Percentiles rank a stretch among this genome's conserved stretches.
These are phyloP conservation scores for Cyberlindnera japonica DNA, from an alignment of 805 yeast species.

Conservation along the genomic window DNA sequence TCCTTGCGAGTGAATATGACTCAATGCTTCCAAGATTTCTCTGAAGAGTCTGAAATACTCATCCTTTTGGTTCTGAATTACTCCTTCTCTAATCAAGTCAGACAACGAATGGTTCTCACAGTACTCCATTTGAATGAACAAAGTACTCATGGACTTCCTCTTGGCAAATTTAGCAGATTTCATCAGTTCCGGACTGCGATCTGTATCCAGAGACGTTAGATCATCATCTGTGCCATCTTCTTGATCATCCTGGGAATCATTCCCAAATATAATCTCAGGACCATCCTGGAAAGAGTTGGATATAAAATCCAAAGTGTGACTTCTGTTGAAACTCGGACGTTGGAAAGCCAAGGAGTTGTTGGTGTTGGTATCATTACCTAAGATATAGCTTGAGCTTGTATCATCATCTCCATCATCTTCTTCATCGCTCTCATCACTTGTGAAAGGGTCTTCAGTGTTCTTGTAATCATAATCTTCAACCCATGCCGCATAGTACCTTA, in stretches of 20 bases:
- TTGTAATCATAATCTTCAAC: conserved; percentile 49
- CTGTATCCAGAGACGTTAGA: conserved; percentile 18
- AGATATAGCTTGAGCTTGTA: conserved; percentile 5
- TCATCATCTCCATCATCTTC: conserved; percentile 10
- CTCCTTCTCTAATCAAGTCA: conserved; percentile 74
- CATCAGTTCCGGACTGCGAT: conserved; percentile 11
- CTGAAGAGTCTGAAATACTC: conserved; percentile 90
- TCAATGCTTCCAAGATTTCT: conserved; percentile 84
- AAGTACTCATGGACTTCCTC: conserved; percentile 51
- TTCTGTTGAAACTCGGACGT: conserved; percentile 29
- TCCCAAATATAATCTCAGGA: conserved; percentile 55
- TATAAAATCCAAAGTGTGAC: conserved; percentile 57
- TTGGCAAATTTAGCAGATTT: conserved; percentile 19
- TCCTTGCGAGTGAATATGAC: conserved; percentile 89
- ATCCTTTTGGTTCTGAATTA: conserved; percentile 62
- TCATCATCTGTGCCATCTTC: conserved; percentile 26
- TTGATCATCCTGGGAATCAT: conserved; percentile 26
- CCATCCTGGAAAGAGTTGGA: conserved; percentile 53
- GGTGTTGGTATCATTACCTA: conserved; percentile 1
- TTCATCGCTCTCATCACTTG: conserved; percentile 26
- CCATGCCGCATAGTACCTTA: conserved; percentile 97
- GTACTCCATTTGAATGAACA: conserved; percentile 97
- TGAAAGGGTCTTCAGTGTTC: conserved; percentile 33
- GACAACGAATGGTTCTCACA: conserved; percentile 90
- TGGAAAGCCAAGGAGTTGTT: conserved; percentile 12